Percentiles rank a stretch among this genome's conserved stretches.
Evolutionary conservation across 1,284 basidiomycete genomes (phyloP).

Genomic region (Microbotryum saponariae): DNA sequence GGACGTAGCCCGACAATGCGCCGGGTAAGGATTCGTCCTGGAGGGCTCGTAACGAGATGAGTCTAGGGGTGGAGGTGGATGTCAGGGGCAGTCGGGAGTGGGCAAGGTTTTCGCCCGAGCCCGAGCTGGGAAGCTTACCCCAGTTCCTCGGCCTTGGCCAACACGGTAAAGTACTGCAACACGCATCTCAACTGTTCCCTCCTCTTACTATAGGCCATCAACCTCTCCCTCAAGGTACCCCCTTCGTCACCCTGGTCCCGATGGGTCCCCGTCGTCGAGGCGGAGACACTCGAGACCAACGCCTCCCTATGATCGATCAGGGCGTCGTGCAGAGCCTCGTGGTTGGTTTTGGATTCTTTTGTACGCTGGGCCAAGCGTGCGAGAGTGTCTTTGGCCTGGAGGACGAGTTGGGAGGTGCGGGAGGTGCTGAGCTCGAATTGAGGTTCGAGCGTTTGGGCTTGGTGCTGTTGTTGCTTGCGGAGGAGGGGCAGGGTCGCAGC

Average conservation of each 20-base stretch:
- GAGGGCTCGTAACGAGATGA: conserved; percentile 37
- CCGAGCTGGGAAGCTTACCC: conserved; percentile 52
- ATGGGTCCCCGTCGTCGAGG: neutral
- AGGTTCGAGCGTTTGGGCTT: neutral
- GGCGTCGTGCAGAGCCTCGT: conserved; percentile 9
- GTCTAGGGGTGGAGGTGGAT: conserved; percentile 21
- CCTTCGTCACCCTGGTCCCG: neutral
- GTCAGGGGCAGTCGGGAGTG: neutral
- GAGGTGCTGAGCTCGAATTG: neutral
- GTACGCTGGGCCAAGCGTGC: conserved; percentile 3
- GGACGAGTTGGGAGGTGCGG: neutral
- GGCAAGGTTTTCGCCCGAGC: neutral
- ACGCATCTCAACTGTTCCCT: conserved; percentile 66
- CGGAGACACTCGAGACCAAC: neutral
- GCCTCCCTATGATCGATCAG: conserved; percentile 10
- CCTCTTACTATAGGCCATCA: conserved; percentile 63
- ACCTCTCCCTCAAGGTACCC: conserved; percentile 64
- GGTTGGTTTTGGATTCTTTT: neutral
- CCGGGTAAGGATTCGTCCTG: conserved; percentile 41
- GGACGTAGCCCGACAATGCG: conserved; percentile 30
- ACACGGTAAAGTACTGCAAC: conserved; percentile 63
- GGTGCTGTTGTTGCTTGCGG: neutral
- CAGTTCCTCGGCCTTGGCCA: conserved; percentile 61
- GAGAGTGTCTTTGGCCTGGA: neutral
- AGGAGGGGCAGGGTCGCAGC: conserved; percentile 2